Percentiles rank a stretch among this genome's conserved stretches.
These are phyloP conservation scores for Coniosporium apollinis DNA, from an alignment of 495 filamentous ascomycete species.

Conservation along the genomic window DNA sequence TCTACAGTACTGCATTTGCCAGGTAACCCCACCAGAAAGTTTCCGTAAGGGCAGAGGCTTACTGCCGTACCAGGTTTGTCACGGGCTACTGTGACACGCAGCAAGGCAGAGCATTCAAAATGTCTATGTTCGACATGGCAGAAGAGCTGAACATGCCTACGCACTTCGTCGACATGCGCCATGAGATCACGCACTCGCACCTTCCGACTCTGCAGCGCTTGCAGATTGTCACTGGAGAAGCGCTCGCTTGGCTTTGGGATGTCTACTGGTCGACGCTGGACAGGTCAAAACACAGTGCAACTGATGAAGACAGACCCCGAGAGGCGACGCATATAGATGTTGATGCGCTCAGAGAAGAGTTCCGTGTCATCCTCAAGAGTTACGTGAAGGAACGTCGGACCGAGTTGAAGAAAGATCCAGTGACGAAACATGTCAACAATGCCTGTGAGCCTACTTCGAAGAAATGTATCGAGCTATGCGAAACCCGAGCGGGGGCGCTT, in stretches of 20 bases:
- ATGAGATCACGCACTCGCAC: conserved; percentile 79
- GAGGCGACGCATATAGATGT: not conserved
- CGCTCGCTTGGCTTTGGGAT: conserved; percentile 72
- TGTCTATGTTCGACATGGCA: conserved; percentile 69
- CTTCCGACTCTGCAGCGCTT: conserved; percentile 58
- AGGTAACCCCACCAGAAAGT: conserved; percentile 25
- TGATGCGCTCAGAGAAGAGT: conserved; percentile 4
- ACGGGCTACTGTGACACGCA: conserved; percentile 58
- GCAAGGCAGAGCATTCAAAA: conserved; percentile 48
- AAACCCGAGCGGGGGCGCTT: not conserved
- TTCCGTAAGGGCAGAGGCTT: not conserved
- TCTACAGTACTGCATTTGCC: conserved; percentile 43
- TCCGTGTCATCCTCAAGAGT: conserved; percentile 10
- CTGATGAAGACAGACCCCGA: not conserved
- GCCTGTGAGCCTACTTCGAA: not conserved
- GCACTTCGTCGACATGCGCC: conserved; percentile 76
- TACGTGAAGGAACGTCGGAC: conserved; percentile 11
- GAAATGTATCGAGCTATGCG: conserved; percentile 1
- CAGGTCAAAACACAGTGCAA: not conserved
- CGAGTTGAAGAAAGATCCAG: conserved; percentile 10
- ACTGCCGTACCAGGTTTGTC: conserved; percentile 49
- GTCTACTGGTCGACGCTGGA: conserved; percentile 58
- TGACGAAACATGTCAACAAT: not conserved
- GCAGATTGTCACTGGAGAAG: conserved; percentile 44
- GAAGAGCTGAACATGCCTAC: conserved; percentile 58